Evolutionary conservation across 2,329 filamentous ascomycete species (phyloP), one percentile per base, ranked within the genome.

Genomic region (Dichotomopilus funicola): DNA sequence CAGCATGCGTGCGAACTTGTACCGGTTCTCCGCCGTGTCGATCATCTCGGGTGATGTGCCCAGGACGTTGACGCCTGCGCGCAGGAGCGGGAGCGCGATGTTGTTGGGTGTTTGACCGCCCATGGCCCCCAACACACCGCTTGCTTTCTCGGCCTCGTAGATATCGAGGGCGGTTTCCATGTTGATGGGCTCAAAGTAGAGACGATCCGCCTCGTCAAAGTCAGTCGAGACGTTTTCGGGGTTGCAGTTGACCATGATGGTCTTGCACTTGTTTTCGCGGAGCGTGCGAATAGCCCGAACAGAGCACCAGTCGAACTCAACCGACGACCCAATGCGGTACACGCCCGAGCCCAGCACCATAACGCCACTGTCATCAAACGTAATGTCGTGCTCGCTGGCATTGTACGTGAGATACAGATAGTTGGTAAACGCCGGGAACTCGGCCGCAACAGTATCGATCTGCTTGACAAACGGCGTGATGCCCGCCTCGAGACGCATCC

Each of bases 11-110:
- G 91, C 96, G 78, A 97, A 97, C 78, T 97, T 97, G 81, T 95
- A 97, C 56, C 94, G 81, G 72, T 99, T 97, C 77, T 99, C 94
- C 1, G 94, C 94, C 38, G 83, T 90, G 71, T 99, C 94, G 67
- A 99, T 97, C 92, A 97, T 97, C 72, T 99, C 94, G 8, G 94
- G 94, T 0, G 92, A 96, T 1, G 94, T 99, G 64, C 94, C 94
- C 4, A 97, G 79, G 38, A 97, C 86, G 75, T 92, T 95, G 68
- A 96, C 89, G 59, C 95, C 94, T 49, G 91, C 81, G 61, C 92
- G 87, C 71, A 91, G 86, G 19, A 99, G 81, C 3, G 90, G 88
- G 50, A 97, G 79, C 1, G 94, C 91, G 65, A 99, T 96, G 77
- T 97, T 97, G 80, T 97, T 97, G 2, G 94, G 92, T 0, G 90